A percentile compares a stretch with the other conserved stretches of the same genome.
Evolutionary conservation across 352 stramenopile genomes (phyloP).

Genomic region (Globisporangium viniferum): DNA sequence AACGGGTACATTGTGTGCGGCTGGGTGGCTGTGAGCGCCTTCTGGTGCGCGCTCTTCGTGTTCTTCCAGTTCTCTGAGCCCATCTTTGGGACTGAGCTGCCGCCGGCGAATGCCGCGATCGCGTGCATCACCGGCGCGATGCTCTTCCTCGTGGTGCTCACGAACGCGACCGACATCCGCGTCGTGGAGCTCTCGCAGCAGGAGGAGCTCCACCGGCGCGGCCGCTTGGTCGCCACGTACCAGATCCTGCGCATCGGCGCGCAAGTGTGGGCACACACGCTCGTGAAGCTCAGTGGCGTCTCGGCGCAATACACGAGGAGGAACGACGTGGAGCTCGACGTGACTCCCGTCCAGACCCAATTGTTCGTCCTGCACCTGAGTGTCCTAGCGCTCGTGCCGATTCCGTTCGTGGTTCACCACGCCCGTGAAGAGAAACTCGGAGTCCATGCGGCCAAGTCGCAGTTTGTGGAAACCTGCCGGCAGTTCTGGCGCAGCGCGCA

Average conservation of each 20-base stretch:
- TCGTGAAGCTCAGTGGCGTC: constrained; percentile 20
- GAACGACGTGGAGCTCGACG: constrained; percentile 5
- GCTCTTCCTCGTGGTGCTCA: constrained; percentile 28
- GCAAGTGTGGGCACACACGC: constrained; percentile 21
- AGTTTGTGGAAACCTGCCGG: constrained; percentile 17
- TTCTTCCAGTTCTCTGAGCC: constrained; percentile 17
- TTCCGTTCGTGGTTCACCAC: constrained; percentile 29
- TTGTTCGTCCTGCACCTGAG: constrained; percentile 29
- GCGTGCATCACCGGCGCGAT: constrained; percentile 23
- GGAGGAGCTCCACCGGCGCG: constrained; percentile 30
- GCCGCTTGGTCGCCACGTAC: constrained; percentile 31
- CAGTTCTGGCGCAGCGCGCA: constrained; percentile 26
- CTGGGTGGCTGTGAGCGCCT: constrained; percentile 23
- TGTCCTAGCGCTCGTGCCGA: constrained; percentile 23
- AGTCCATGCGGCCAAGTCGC: background rate
- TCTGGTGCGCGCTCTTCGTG: constrained; percentile 30
- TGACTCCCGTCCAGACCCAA: constrained; percentile 16
- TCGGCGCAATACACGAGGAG: background rate
- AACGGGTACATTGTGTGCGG: constrained; percentile 77
- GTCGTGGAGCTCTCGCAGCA: constrained; percentile 47
- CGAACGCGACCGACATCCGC: constrained; percentile 34
- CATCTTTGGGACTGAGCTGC: constrained; percentile 12
- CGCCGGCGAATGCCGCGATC: constrained; percentile 13
- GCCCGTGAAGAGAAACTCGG: constrained; percentile 21
- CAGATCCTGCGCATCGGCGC: constrained; percentile 27